Evolutionary conservation across 176 grass and related monocot genomes (phyloP).

Genomic region (Bonia amplexicaulis): DNA sequence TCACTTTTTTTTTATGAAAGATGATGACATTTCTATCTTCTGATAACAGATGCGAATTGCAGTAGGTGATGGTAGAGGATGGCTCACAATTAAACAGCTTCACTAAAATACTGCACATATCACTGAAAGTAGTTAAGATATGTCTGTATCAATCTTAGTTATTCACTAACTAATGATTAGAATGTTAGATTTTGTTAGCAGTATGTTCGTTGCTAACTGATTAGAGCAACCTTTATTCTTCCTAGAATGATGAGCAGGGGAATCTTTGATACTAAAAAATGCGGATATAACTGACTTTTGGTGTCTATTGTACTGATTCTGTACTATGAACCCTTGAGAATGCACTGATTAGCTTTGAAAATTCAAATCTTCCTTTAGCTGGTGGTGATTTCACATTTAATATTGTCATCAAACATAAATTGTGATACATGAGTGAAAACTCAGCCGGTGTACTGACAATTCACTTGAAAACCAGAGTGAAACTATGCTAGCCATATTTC

Average conservation of each 20-base stretch:
- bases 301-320: neutral
- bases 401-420: neutral
- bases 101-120: neutral
- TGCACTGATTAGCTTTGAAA: neutral
- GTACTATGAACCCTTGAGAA: neutral
- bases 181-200: neutral
- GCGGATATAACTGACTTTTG: neutral
- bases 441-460: neutral
- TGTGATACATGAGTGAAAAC: neutral
- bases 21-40: neutral
- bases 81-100: neutral
- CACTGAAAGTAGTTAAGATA: neutral
- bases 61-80: neutral
- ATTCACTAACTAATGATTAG: neutral
- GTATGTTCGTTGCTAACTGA: neutral
- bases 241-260: neutral
- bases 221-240: neutral
- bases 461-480: neutral
- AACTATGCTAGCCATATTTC: neutral
- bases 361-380: neutral
- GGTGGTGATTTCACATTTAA: neutral
- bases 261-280: constrained; percentile 8
- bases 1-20: neutral
- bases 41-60: neutral
- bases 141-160: neutral